These are phyloP conservation scores for Rosa rugosa DNA, from an alignment of 306 rosid species.

Conservation along the genomic window DNA sequence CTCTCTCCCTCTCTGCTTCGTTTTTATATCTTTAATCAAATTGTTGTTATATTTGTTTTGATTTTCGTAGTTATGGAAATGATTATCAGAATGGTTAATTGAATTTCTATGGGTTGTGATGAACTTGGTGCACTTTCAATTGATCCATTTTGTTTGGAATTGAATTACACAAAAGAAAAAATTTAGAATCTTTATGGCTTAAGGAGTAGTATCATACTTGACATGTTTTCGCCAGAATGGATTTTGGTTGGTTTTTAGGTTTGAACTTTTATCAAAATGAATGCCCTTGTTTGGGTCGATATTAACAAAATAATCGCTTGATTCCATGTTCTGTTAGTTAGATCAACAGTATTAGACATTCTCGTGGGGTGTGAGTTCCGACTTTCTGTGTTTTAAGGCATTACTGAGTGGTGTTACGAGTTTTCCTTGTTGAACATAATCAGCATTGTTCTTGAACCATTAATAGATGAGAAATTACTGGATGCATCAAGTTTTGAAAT, in stretches of 20 bases:
- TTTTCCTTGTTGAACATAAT: background rate
- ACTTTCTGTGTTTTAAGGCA: background rate
- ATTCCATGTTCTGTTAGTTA: background rate
- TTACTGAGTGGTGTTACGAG: background rate
- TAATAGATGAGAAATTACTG: background rate
- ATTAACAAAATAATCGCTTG: background rate
- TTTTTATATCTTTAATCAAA: background rate
- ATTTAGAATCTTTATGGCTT: too few species aligned
- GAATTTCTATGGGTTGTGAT: background rate
- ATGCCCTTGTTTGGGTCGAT: background rate
- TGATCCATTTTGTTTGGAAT: background rate
- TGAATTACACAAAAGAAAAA: background rate
- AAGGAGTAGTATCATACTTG: background rate
- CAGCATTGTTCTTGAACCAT: background rate
- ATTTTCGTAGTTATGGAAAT: background rate
- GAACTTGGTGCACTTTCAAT: background rate
- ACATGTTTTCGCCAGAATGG: too few species aligned
- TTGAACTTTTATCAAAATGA: background rate
- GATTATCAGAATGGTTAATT: background rate
- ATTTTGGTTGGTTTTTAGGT: too few species aligned
- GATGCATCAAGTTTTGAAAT: conserved; percentile 5
- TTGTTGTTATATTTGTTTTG: conserved; percentile 4
- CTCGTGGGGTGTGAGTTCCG: background rate
- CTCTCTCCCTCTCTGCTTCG: background rate
- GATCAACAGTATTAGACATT: background rate